phyloP scores from a whole-genome alignment of 805 yeast genomes.

The Monosporozyma aerobia region DNA sequence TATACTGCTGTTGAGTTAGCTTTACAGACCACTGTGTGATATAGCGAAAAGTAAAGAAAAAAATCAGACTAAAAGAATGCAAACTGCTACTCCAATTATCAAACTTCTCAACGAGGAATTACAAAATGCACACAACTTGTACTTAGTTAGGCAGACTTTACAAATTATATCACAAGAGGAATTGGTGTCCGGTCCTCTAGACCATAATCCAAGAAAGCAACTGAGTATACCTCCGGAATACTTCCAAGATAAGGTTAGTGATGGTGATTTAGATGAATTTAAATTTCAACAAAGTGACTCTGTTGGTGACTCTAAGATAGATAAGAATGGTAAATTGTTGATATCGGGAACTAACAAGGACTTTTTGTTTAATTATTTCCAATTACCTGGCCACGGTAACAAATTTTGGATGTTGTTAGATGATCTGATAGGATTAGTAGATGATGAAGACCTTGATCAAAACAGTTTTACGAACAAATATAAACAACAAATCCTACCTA shows the following conservation, averaged over 20 bases:
- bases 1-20: background rate
- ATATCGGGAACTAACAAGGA: constrained; percentile 29
- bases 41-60: background rate
- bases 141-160: constrained; percentile 17
- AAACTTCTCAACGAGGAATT: background rate
- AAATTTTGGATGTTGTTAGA: constrained; percentile 30
- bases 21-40: background rate
- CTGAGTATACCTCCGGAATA: constrained; percentile 13
- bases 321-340: constrained; percentile 30
- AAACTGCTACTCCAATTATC: background rate
- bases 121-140: background rate
- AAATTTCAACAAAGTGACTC: constrained; percentile 27
- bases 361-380: constrained; percentile 34
- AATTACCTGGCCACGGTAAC: constrained; percentile 31
- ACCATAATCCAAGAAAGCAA: constrained; percentile 13
- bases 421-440: constrained; percentile 33
- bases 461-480: constrained; percentile 33
- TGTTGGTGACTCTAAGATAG: constrained; percentile 39
- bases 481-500: constrained; percentile 30
- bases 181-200: constrained; percentile 16
- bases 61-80: background rate
- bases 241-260: constrained; percentile 5
- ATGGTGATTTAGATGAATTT: constrained; percentile 8
- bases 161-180: constrained; percentile 12
- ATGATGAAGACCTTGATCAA: constrained; percentile 13